Conservation (phyloP, 2,329 filamentous ascomycete species). For the Lasiodiplodia sp. region DNA sequence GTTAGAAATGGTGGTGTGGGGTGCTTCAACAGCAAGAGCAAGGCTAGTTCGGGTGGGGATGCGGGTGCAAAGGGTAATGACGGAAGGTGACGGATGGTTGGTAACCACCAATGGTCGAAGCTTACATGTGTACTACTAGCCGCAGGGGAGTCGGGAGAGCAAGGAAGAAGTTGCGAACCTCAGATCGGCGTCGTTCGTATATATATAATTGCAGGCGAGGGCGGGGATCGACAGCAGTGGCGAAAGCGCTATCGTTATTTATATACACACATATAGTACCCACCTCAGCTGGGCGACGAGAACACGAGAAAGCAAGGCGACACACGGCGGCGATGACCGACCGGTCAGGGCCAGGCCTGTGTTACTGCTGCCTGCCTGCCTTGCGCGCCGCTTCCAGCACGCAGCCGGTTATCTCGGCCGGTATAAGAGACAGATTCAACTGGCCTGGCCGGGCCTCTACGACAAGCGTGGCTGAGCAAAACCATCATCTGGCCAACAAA, state of each 20-base stretch:
- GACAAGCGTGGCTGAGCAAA: neutral
- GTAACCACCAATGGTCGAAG: neutral
- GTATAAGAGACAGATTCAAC: neutral
- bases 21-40: neutral
- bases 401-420: neutral
- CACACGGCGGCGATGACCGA: neutral
- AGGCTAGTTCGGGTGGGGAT: neutral
- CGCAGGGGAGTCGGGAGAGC: too few relatives aligned
- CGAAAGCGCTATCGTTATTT: constrained; percentile 13
- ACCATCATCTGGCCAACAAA: neutral
- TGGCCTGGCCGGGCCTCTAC: neutral
- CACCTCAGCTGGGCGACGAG: constrained; percentile 11
- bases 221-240: neutral
- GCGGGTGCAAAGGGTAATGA: too few relatives aligned
- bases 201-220: neutral
- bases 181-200: neutral
- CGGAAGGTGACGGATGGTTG: neutral
- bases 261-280: constrained; percentile 12
- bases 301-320: neutral
- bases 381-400: neutral
- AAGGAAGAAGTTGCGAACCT: neutral
- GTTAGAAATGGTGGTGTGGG: too few relatives aligned
- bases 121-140: neutral
- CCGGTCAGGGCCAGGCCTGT: constrained; percentile 3
- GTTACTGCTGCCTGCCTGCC: neutral